phyloP scores from a whole-genome alignment of 371 early-diverging fungal genomes.

The Rhizopus delemar region DNA sequence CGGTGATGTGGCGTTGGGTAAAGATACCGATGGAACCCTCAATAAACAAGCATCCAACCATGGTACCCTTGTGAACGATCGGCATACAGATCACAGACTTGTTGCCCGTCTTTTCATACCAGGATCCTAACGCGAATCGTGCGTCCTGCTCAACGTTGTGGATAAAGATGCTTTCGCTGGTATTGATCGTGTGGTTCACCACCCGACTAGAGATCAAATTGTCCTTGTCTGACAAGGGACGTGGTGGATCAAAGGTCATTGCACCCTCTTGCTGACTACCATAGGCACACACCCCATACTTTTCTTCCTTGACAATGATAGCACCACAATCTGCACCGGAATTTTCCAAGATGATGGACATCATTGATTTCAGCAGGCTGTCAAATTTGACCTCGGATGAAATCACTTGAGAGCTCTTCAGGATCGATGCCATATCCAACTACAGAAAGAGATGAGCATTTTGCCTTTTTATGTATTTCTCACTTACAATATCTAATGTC shows the following conservation, averaged over 20 bases:
- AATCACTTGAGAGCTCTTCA: constrained; percentile 53
- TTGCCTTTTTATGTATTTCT: background rate
- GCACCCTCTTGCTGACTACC: constrained; percentile 41
- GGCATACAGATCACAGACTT: constrained; percentile 63
- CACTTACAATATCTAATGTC: constrained; percentile 45
- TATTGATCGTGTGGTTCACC: constrained; percentile 45
- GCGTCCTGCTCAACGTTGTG: constrained; percentile 42
- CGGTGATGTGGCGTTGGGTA: constrained; percentile 56
- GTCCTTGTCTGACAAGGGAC: constrained; percentile 32
- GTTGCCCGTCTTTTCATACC: constrained; percentile 47
- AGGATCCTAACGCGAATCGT: constrained; percentile 46
- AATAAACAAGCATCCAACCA: constrained; percentile 58
- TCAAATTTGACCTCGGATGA: constrained; percentile 52
- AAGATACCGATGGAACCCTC: constrained; percentile 60
- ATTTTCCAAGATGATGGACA: constrained; percentile 49
- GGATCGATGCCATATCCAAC: constrained; percentile 48
- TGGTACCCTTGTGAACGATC: constrained; percentile 49
- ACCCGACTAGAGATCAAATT: constrained; percentile 41
- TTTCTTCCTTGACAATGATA: constrained; percentile 47
- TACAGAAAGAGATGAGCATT: background rate
- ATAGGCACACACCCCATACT: constrained; percentile 43
- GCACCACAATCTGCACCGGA: constrained; percentile 52
- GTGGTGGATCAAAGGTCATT: constrained; percentile 48
- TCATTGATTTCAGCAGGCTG: constrained; percentile 40
- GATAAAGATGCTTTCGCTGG: constrained; percentile 43